Conservation (phyloP, 768 basidiomycete species). For the Butyriboletus loyo region DNA sequence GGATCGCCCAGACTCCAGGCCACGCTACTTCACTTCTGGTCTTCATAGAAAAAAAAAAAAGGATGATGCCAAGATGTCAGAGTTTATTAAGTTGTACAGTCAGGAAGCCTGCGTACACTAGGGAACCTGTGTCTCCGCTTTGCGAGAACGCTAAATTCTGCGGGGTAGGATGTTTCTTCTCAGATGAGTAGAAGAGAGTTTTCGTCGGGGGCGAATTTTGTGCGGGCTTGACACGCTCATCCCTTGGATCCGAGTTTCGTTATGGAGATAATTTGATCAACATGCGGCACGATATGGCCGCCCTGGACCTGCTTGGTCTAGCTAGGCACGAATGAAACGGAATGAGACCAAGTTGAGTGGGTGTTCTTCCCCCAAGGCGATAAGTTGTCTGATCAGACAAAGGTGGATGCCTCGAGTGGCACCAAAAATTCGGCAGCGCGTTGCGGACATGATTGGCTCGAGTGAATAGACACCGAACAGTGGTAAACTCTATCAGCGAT, state of each 20-base stretch:
- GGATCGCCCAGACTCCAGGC: neutral
- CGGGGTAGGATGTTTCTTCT: neutral
- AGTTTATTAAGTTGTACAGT: neutral
- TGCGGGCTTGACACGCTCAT: neutral
- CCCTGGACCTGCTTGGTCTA: neutral
- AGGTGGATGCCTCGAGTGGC: neutral
- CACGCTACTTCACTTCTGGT: neutral
- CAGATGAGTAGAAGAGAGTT: neutral
- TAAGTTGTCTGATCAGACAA: neutral
- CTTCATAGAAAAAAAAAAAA: neutral
- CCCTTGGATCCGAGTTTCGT: neutral
- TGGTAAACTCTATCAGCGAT: neutral
- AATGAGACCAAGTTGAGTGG: neutral
- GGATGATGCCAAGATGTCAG: neutral
- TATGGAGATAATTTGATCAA: neutral
- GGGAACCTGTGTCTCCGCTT: neutral
- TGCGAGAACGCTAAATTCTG: neutral
- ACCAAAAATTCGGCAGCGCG: neutral
- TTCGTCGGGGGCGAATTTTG: constrained; percentile 5
- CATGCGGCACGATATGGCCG: neutral
- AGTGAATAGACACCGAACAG: neutral
- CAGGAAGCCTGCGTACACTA: too few relatives aligned
- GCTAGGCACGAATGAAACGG: neutral
- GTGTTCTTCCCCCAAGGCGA: neutral
- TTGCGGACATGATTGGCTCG: neutral